Evolutionary conservation across 768 basidiomycete species (phyloP).

Genomic region (Termitomyces sp.): DNA sequence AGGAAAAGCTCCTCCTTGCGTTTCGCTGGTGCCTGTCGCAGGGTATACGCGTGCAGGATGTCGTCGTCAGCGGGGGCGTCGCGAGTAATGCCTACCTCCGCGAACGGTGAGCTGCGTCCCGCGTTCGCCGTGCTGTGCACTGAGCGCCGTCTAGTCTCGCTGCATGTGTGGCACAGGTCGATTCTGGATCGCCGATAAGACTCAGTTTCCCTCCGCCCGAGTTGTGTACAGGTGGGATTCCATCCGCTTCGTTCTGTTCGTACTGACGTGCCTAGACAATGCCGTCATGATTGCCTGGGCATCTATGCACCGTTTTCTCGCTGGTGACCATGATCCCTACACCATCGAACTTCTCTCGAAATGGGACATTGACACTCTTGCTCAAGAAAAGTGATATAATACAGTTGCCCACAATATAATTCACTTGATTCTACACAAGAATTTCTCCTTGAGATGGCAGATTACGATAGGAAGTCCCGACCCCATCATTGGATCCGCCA

Average conservation of each 20-base stretch:
- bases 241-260: not conserved
- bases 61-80: conserved; percentile 92
- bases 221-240: conserved; percentile 69
- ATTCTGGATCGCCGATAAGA: conserved; percentile 24
- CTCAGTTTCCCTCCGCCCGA: conserved; percentile 71
- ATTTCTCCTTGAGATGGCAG: conserved; percentile 5
- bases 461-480: too few species aligned
- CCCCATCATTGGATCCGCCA: too few species aligned
- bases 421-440: not conserved
- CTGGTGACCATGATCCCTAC: conserved; percentile 55
- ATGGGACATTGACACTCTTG: conserved; percentile 72
- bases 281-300: conserved; percentile 98
- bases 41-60: conserved; percentile 40
- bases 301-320: conserved; percentile 74
- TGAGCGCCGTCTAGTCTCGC: conserved; percentile 21
- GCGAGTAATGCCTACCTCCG: conserved; percentile 80
- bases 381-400: not conserved
- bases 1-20: conserved; percentile 63
- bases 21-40: conserved; percentile 36
- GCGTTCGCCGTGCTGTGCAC: not conserved
- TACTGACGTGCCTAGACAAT: conserved; percentile 55
- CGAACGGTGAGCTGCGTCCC: conserved; percentile 39
- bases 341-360: conserved; percentile 55
- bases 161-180: conserved; percentile 19
- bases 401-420: not conserved